Evolutionary conservation across 768 basidiomycete genomes (phyloP).

Genomic region (Galerina marginata): DNA sequence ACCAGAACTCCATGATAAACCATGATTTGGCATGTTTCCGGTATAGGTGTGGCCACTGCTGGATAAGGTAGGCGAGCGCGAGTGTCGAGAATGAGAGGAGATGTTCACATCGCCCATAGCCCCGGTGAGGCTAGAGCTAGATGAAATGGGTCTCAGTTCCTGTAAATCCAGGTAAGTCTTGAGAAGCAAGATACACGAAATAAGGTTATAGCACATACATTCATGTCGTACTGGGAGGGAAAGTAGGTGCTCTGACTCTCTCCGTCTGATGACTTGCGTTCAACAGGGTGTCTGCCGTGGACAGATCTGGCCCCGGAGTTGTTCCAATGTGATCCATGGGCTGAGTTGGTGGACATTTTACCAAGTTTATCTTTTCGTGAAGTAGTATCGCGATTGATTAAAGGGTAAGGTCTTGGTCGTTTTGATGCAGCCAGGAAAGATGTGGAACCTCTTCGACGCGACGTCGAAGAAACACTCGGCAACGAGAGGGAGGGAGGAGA

Average conservation of each 20-base stretch:
- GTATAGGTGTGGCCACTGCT: conserved; percentile 22
- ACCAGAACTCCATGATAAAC: conserved; percentile 22
- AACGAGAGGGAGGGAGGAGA: conserved; percentile 31
- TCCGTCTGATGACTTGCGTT: conserved; percentile 45
- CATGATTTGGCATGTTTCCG: conserved; percentile 23
- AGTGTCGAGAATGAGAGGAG: conserved; percentile 25
- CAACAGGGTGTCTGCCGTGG: conserved; percentile 33
- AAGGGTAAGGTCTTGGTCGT: conserved; percentile 44
- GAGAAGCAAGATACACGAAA: background rate
- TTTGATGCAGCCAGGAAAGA: conserved; percentile 37
- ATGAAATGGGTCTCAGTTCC: conserved; percentile 39
- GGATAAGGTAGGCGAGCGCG: conserved; percentile 25
- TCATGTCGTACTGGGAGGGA: conserved; percentile 40
- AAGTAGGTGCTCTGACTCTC: conserved; percentile 39
- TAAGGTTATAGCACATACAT: conserved; percentile 25
- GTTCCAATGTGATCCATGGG: conserved; percentile 37
- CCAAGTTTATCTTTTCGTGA: conserved; percentile 36
- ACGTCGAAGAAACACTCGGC: conserved; percentile 33
- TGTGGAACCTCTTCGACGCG: conserved; percentile 36
- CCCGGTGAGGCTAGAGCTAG: conserved; percentile 59
- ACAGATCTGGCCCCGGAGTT: conserved; percentile 33
- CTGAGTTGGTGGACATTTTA: conserved; percentile 42
- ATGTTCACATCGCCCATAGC: conserved; percentile 60
- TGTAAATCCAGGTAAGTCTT: conserved; percentile 13
- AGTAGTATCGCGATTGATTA: conserved; percentile 33